These are phyloP conservation scores for Solanum corneliomulleri DNA, from an alignment of 257 asterid species.

Conservation along the genomic window DNA sequence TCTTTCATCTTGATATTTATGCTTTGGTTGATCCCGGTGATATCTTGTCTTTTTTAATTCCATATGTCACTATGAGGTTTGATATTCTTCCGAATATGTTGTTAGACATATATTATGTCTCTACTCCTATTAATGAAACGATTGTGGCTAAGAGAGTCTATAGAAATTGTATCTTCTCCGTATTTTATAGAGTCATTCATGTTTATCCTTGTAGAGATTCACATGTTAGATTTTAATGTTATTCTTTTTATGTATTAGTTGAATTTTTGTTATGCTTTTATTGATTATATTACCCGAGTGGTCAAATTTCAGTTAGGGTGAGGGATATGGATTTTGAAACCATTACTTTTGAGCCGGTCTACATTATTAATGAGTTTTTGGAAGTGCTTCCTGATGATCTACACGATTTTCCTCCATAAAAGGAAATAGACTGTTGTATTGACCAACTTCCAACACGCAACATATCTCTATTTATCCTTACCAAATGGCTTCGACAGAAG, in stretches of 20 bases:
- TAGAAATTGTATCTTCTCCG: neutral
- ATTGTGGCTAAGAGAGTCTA: neutral
- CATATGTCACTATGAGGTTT: neutral
- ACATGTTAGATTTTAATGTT: neutral
- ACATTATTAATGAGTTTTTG: neutral
- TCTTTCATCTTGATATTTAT: too few species aligned
- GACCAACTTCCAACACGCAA: neutral
- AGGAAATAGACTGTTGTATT: neutral
- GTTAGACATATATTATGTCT: neutral
- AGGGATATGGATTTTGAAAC: neutral
- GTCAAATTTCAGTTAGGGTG: neutral
- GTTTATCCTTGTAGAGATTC: neutral
- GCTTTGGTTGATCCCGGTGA: neutral
- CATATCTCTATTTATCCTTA: neutral
- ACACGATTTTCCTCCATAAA: neutral
- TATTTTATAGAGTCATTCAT: neutral
- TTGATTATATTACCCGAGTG: neutral
- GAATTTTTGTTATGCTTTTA: neutral
- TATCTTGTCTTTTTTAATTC: neutral
- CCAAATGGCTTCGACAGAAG: neutral
- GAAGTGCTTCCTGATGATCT: neutral
- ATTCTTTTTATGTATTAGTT: neutral
- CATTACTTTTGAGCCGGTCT: neutral
- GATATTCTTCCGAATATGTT: too few species aligned
- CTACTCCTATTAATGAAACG: neutral